These are phyloP conservation scores for Diaporthe amygdali DNA, from an alignment of 2,329 filamentous ascomycete genomes.

Conservation along the genomic window DNA sequence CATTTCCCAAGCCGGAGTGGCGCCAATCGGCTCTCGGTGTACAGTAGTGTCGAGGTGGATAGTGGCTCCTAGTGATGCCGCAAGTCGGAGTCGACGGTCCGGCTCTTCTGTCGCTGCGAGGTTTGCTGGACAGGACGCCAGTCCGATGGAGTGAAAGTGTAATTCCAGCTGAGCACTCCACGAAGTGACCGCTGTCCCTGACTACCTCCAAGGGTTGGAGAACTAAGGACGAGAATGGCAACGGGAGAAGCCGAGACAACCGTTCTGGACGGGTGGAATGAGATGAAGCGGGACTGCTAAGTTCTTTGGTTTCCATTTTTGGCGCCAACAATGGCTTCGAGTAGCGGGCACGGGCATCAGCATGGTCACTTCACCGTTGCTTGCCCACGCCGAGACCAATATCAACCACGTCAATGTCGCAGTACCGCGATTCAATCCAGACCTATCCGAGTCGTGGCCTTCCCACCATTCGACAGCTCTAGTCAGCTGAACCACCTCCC, in stretches of 20 bases:
- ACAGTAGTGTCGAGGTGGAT: not conserved
- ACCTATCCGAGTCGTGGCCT: not conserved
- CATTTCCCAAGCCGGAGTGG: not conserved
- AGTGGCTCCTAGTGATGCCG: not conserved
- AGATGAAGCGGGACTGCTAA: not conserved
- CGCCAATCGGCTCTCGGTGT: conserved; percentile 6
- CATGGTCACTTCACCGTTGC: not conserved
- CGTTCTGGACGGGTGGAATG: not conserved
- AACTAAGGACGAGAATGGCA: not conserved
- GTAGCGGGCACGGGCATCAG: not conserved
- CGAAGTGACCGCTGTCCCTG: not conserved
- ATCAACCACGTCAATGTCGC: not conserved
- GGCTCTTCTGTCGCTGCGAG: not conserved
- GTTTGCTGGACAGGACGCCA: not conserved
- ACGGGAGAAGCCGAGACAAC: not conserved
- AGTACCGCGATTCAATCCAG: not conserved
- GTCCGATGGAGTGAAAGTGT: not conserved
- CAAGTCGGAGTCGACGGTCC: conserved; percentile 1
- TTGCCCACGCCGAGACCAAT: not conserved
- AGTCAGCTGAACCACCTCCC: not conserved
- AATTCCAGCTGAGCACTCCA: not conserved
- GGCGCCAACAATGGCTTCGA: not conserved
- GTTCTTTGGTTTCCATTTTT: not conserved
- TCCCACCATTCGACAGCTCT: not conserved
- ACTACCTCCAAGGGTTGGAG: not conserved